Conservation (phyloP, 257 asterid species). For the Solanum tarijense region DNA sequence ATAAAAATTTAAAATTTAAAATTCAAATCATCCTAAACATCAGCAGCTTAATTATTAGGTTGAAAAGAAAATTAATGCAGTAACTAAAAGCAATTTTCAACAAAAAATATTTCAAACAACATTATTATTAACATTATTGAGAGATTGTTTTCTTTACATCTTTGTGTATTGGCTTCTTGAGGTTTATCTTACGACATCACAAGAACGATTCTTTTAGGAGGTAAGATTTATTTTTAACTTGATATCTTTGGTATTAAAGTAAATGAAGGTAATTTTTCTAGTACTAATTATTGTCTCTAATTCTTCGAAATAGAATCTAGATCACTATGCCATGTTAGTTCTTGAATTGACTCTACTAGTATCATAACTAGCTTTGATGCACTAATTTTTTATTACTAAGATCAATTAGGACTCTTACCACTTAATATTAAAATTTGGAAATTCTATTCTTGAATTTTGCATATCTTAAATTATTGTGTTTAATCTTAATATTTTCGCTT, state of each 20-base stretch:
- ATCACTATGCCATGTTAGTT: neutral
- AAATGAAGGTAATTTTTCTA: neutral
- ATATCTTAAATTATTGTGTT: neutral
- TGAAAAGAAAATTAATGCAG: neutral
- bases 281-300: neutral
- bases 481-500: neutral
- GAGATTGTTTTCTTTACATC: neutral
- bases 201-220: neutral
- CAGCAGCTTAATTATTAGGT: neutral
- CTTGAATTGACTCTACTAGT: neutral
- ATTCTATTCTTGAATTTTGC: neutral
- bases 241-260: neutral
- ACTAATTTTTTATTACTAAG: neutral
- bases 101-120: neutral
- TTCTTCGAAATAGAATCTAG: neutral
- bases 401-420: neutral
- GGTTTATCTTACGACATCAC: neutral
- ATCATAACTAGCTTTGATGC: neutral
- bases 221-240: neutral
- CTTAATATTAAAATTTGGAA: neutral
- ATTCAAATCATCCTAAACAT: neutral
- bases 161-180: neutral
- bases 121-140: neutral
- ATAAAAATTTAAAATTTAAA: no score
- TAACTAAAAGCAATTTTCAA: neutral